phyloP scores from a whole-genome alignment of 2,329 filamentous ascomycete species.

The Xylariaceae sp. region DNA sequence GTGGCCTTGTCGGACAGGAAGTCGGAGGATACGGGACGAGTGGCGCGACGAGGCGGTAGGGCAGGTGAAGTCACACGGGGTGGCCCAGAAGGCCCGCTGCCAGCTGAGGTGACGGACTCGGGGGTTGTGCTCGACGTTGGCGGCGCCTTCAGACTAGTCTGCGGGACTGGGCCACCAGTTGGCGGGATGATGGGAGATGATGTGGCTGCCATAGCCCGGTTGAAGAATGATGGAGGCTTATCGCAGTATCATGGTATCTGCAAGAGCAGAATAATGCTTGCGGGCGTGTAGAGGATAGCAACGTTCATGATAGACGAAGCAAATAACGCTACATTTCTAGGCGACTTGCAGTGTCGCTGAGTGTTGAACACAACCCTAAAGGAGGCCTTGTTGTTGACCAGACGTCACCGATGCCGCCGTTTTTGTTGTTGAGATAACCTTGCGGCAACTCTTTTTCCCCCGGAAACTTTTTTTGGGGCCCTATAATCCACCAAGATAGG shows the following conservation, averaged over 20 bases:
- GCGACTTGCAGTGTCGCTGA: background rate
- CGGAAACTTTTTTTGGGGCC: background rate
- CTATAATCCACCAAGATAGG: no score
- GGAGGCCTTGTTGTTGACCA: background rate
- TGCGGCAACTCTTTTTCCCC: background rate
- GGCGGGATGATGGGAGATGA: constrained; percentile 25
- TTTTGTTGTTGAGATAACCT: background rate
- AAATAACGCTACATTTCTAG: background rate
- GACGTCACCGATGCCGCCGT: background rate
- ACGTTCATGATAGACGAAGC: background rate
- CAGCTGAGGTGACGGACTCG: constrained; percentile 26
- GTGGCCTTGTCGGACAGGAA: constrained; percentile 79
- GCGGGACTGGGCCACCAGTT: constrained; percentile 18
- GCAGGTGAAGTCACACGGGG: constrained; percentile 32
- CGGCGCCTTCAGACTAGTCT: constrained; percentile 28
- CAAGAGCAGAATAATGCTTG: background rate
- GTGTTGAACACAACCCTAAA: background rate
- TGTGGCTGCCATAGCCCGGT: constrained; percentile 33
- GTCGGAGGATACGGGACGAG: constrained; percentile 45
- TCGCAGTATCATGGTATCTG: constrained; percentile 7
- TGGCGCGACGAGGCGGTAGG: constrained; percentile 37
- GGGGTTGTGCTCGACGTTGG: constrained; percentile 32
- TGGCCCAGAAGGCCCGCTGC: constrained; percentile 13
- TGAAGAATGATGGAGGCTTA: constrained; percentile 11
- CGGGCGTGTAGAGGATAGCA: background rate